These are phyloP conservation scores for Cladosporium colombiae DNA, from an alignment of 2,329 filamentous ascomycete genomes.

Conservation along the genomic window DNA sequence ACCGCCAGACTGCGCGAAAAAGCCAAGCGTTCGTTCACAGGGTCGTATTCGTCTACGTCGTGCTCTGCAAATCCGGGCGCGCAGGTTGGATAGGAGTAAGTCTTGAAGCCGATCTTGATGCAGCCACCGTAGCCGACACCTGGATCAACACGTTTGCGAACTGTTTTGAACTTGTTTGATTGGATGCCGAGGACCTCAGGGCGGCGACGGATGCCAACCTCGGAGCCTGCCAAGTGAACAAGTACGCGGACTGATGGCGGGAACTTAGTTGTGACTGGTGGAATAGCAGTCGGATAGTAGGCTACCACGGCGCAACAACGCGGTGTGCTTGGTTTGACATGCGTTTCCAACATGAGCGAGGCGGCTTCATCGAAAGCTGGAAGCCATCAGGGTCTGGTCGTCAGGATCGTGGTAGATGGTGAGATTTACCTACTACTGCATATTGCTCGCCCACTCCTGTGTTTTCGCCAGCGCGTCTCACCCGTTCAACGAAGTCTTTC, in stretches of 20 bases:
- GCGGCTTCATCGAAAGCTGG: conserved; percentile 64
- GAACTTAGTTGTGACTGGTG: conserved; percentile 49
- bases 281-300: conserved; percentile 63
- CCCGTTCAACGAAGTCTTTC: conserved; percentile 46
- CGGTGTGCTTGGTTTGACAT: conserved; percentile 55
- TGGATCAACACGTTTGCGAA: conserved; percentile 51
- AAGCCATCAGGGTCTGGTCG: not conserved
- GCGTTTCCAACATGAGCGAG: conserved; percentile 59
- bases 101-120: conserved; percentile 46
- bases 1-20: conserved; percentile 66
- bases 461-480: conserved; percentile 56
- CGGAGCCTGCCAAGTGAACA: conserved; percentile 58
- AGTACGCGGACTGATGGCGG: conserved; percentile 50
- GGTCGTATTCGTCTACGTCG: conserved; percentile 67
- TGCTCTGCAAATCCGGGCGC: conserved; percentile 70
- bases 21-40: conserved; percentile 63
- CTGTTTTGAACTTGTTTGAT: conserved; percentile 50
- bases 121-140: conserved; percentile 54
- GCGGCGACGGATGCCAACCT: conserved; percentile 51
- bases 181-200: conserved; percentile 55
- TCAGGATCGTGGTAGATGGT: not conserved
- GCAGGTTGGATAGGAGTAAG: conserved; percentile 58
- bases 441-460: conserved; percentile 62
- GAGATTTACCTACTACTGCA: conserved; percentile 58
- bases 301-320: conserved; percentile 61